A percentile compares a stretch with the other conserved stretches of the same genome.
These are phyloP conservation scores for Pythium aristosporum DNA, from an alignment of 352 stramenopile species.

Conservation along the genomic window DNA sequence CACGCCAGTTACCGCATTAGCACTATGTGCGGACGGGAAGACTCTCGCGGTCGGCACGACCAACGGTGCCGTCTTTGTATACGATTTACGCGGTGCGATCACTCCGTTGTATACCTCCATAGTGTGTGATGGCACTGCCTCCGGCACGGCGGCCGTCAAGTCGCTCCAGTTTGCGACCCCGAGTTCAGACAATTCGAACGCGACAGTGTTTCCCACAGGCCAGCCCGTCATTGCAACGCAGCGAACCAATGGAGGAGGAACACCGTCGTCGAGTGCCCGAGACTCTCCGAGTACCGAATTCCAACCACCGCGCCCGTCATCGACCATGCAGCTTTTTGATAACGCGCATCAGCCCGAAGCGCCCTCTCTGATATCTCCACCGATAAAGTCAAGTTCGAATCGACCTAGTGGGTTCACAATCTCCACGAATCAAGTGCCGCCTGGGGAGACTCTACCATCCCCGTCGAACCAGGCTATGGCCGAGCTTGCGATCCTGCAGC, in stretches of 20 bases:
- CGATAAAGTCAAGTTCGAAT: slow-evolving; percentile 6
- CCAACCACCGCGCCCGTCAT: not conserved
- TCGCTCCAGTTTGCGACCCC: slow-evolving; percentile 61
- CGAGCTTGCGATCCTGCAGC: slow-evolving; percentile 20
- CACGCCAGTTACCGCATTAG: slow-evolving; percentile 52
- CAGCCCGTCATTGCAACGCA: slow-evolving; percentile 49
- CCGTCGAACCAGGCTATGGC: not conserved
- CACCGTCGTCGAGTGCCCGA: slow-evolving; percentile 2
- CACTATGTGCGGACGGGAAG: slow-evolving; percentile 65
- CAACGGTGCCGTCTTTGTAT: slow-evolving; percentile 55
- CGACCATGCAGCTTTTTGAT: slow-evolving; percentile 5
- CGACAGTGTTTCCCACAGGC: slow-evolving; percentile 33
- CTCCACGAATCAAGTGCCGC: not conserved
- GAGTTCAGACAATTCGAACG: slow-evolving; percentile 31
- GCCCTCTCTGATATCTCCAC: slow-evolving; percentile 9
- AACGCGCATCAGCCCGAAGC: slow-evolving; percentile 1
- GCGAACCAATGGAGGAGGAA: slow-evolving; percentile 21
- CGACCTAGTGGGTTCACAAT: slow-evolving; percentile 13
- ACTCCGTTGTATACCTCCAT: slow-evolving; percentile 50
- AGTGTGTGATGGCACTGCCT: slow-evolving; percentile 32
- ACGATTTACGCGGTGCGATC: slow-evolving; percentile 64
- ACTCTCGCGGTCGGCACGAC: slow-evolving; percentile 57
- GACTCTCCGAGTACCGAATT: not conserved
- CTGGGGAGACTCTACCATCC: not conserved
- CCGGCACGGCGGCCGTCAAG: slow-evolving; percentile 31